phyloP scores from a whole-genome alignment of 78 protist genomes.

The Dictyostelium citrinum region DNA sequence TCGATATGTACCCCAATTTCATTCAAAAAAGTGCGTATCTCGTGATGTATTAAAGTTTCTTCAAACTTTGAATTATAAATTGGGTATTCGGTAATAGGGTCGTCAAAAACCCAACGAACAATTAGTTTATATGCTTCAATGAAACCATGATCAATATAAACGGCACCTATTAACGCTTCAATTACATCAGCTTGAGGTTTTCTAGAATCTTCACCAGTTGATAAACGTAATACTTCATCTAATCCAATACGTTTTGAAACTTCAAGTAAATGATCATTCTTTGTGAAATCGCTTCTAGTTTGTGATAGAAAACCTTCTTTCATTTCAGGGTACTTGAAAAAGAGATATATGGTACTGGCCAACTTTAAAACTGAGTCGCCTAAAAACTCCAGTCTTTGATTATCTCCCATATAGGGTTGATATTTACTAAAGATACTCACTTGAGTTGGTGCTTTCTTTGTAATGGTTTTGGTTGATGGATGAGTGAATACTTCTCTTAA shows the following conservation, averaged over 20 bases:
- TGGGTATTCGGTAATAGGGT: background rate
- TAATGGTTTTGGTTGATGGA: slow-evolving; percentile 38
- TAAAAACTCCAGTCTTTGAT: slow-evolving; percentile 21
- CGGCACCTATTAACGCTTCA: slow-evolving; percentile 60
- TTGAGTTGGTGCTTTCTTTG: background rate
- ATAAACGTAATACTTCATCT: slow-evolving; percentile 23
- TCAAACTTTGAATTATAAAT: background rate
- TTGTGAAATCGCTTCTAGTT: slow-evolving; percentile 4
- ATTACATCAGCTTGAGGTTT: slow-evolving; percentile 70
- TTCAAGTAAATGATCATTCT: slow-evolving; percentile 5
- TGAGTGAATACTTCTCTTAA: slow-evolving; percentile 53
- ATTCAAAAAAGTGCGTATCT: background rate
- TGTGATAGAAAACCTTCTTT: slow-evolving; percentile 29
- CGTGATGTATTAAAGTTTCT: background rate
- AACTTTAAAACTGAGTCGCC: slow-evolving; percentile 67
- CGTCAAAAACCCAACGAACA: background rate
- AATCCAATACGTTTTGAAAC: background rate
- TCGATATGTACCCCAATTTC: background rate
- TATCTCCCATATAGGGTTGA: background rate
- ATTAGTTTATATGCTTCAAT: background rate
- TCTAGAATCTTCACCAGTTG: background rate
- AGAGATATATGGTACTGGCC: background rate
- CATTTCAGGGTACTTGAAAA: background rate
- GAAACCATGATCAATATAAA: slow-evolving; percentile 24
- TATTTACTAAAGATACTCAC: background rate